Base-by-base conservation (phyloP, 805 yeast genomes). In the Spathaspora arborariae region DNA sequence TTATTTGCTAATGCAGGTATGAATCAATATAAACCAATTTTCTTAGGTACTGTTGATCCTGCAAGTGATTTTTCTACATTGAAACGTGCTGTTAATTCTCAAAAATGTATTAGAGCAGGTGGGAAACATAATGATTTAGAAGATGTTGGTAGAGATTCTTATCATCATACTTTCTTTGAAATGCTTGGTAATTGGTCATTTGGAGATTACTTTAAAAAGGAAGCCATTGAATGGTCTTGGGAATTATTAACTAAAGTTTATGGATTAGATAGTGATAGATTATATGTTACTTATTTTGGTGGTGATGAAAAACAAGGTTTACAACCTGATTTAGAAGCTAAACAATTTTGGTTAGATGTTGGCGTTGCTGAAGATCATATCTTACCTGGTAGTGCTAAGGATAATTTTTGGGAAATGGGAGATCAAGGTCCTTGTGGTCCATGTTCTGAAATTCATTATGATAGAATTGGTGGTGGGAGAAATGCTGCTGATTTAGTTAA, bases 371-470 rank as follows among this genome's bases (percentile, higher is more conserved):
- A 88, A 56, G 91, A 84, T 64, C 98, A 90, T 64, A 92, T 94
- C 56, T 74, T 94, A 55, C 96, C 97, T 18, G 99, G 99, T 48
- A 74, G 83, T 56, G 87, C 84, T 45, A 75, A 82, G 62, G 99
- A 94, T 67, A 94, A 94, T 72, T 94, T 94, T 70, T 94, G 99
- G 99, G 99, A 94, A 75, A 94, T 94, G 99, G 99, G 99, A 59
- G 99, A 95, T 63, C 98, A 92, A 75, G 99, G 99, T 56, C 99
- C 99, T 42, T 94, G 99, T 76, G 99, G 99, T 52, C 99, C 99
- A 44, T 95, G 99, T 73, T 86, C 96, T 20, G 99, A 94, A 70
- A 80, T 94, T 57, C 99, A 94, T 69, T 94, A 89, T 67, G 99
- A 94, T 70, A 84, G 99, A 72, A 90, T 94, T 54, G 99, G 99